Evolutionary conservation across 768 basidiomycete species (phyloP).

Genomic region (Steccherinum ochraceum): DNA sequence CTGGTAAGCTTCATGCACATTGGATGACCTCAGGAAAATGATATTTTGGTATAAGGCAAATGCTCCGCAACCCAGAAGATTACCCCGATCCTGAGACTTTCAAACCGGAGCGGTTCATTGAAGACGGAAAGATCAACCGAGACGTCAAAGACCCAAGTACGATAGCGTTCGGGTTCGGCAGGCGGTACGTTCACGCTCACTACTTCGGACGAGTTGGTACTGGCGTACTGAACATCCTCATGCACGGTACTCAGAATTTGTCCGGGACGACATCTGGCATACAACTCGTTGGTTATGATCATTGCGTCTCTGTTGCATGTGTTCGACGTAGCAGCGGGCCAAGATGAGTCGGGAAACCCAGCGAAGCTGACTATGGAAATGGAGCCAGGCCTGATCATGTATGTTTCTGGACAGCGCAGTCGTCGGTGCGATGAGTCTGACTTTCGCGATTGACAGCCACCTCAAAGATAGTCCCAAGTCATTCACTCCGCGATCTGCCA

Average conservation of each 20-base stretch:
- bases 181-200: conserved; percentile 3
- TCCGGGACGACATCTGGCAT: conserved; percentile 10
- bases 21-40: background rate
- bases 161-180: conserved; percentile 8
- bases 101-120: conserved; percentile 11
- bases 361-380: background rate
- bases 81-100: conserved; percentile 12
- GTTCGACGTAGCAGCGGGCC: conserved; percentile 1
- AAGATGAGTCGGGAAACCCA: background rate
- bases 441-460: too few relatives aligned
- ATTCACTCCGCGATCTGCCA: too few relatives aligned
- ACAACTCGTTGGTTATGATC: conserved; percentile 4
- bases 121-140: conserved; percentile 5
- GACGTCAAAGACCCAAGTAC: conserved; percentile 2
- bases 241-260: conserved; percentile 10
- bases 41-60: conserved; percentile 7
- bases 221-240: background rate
- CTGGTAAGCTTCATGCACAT: background rate
- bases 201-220: background rate
- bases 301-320: conserved; percentile 8
- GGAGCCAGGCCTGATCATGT: background rate
- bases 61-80: conserved; percentile 10
- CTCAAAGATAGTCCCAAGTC: too few relatives aligned
- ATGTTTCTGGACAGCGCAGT: too few relatives aligned
- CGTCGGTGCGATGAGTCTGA: too few relatives aligned